Conservation (phyloP, 805 yeast species). For the Phaffomyces opuntiae region DNA sequence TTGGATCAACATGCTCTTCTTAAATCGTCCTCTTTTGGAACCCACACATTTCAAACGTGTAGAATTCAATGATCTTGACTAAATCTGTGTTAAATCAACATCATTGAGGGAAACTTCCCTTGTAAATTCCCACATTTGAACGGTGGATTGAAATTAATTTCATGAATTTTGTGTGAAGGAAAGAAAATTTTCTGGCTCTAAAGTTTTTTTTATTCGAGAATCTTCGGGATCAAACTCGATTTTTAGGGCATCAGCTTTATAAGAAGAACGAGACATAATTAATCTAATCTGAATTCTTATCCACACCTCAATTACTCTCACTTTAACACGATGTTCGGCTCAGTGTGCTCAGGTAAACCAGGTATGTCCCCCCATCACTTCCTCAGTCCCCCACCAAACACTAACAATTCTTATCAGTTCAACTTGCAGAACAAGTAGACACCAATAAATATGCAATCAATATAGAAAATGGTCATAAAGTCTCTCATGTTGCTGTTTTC, state of each 20-base stretch:
- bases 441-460: conserved; percentile 57
- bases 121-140: neutral
- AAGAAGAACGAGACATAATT: neutral
- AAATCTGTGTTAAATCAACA: neutral
- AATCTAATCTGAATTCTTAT: neutral
- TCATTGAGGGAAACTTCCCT: neutral
- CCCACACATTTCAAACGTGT: too few relatives aligned
- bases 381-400: neutral
- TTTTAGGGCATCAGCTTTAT: neutral
- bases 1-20: conserved; percentile 13
- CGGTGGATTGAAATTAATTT: neutral
- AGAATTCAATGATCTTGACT: neutral
- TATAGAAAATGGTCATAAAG: conserved; percentile 54
- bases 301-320: neutral
- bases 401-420: conserved; percentile 18
- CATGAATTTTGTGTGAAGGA: neutral
- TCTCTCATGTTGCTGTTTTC: conserved; percentile 79
- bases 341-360: conserved; percentile 70
- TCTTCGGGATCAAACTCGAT: neutral
- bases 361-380: conserved; percentile 21
- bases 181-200: neutral
- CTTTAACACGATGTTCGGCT: conserved; percentile 55
- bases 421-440: conserved; percentile 59
- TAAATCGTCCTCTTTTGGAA: conserved; percentile 5
- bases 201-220: neutral